Conservation (phyloP, 352 stramenopile genomes). For the Pythium brassicae region DNA sequence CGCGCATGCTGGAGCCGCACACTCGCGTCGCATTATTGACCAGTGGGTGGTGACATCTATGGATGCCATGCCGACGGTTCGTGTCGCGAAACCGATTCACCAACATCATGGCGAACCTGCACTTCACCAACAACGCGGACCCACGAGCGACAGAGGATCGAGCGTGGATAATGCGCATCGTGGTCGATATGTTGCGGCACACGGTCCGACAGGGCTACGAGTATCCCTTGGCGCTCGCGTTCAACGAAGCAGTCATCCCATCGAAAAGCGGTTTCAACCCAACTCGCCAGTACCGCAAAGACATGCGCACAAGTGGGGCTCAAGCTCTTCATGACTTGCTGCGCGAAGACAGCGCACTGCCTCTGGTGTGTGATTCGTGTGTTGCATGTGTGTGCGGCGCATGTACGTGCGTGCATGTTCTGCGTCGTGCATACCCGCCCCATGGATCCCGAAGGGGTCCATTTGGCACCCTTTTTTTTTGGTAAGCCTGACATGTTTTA, state of each 20-base stretch:
- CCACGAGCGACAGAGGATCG: neutral
- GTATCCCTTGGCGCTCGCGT: neutral
- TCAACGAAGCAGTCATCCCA: neutral
- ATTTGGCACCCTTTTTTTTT: neutral
- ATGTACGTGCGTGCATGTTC: neutral
- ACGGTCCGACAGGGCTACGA: neutral
- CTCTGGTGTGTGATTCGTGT: neutral
- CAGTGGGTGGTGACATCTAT: neutral
- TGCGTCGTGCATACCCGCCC: neutral
- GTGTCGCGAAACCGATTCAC: neutral
- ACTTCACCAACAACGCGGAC: slow-evolving; percentile 5
- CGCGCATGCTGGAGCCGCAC: neutral
- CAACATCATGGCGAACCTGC: slow-evolving; percentile 3
- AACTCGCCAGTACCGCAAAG: neutral
- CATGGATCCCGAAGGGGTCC: too few relatives aligned
- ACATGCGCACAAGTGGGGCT: neutral
- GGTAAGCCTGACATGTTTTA: neutral
- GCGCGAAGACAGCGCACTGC: neutral
- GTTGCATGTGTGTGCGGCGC: neutral
- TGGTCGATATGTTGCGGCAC: neutral
- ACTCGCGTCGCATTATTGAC: neutral
- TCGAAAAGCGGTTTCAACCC: neutral
- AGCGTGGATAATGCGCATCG: slow-evolving; percentile 3
- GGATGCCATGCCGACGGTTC: slow-evolving; percentile 1
- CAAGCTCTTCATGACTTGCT: neutral